A percentile compares a stretch with the other conserved stretches of the same genome.
These are phyloP conservation scores for Darksidea phi DNA, from an alignment of 495 filamentous ascomycete species.

Conservation along the genomic window DNA sequence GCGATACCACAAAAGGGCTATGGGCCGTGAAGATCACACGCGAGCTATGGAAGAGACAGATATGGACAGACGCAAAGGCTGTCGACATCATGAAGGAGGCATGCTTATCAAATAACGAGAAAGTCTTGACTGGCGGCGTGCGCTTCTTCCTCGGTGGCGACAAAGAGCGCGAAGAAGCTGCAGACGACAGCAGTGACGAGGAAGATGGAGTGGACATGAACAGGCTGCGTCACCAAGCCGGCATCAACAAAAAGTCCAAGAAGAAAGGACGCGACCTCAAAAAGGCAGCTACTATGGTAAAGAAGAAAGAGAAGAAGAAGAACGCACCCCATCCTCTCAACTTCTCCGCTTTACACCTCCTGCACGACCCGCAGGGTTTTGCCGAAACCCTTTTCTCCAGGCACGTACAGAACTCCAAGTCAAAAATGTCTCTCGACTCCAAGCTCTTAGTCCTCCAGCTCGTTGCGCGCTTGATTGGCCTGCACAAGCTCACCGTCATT, in stretches of 20 bases:
- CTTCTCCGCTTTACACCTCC: slow-evolving; percentile 95
- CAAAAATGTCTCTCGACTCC: slow-evolving; percentile 84
- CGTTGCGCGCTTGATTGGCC: slow-evolving; percentile 82
- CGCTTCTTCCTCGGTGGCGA: slow-evolving; percentile 95
- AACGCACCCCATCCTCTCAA: slow-evolving; percentile 81
- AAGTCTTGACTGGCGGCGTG: slow-evolving; percentile 82
- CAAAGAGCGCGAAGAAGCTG: slow-evolving; percentile 86
- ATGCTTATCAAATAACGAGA: slow-evolving; percentile 76
- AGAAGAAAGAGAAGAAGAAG: slow-evolving; percentile 83
- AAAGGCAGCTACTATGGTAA: slow-evolving; percentile 73
- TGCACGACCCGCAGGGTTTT: slow-evolving; percentile 94
- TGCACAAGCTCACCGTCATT: slow-evolving; percentile 87
- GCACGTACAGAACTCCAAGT: slow-evolving; percentile 82
- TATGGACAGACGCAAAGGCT: slow-evolving; percentile 84
- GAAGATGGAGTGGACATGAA: slow-evolving; percentile 74
- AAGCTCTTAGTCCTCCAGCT: slow-evolving; percentile 86
- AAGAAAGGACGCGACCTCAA: slow-evolving; percentile 78
- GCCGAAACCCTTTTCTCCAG: slow-evolving; percentile 87
- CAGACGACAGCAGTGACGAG: slow-evolving; percentile 83
- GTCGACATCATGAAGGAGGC: slow-evolving; percentile 96
- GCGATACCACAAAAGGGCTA: slow-evolving; percentile 76
- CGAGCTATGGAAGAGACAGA: slow-evolving; percentile 83
- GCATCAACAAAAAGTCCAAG: slow-evolving; percentile 92
- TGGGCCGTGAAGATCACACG: slow-evolving; percentile 92
- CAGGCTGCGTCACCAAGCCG: slow-evolving; percentile 75